Evolutionary conservation across 495 filamentous ascomycete genomes (phyloP).

Genomic region (Aspergillus affinis): DNA sequence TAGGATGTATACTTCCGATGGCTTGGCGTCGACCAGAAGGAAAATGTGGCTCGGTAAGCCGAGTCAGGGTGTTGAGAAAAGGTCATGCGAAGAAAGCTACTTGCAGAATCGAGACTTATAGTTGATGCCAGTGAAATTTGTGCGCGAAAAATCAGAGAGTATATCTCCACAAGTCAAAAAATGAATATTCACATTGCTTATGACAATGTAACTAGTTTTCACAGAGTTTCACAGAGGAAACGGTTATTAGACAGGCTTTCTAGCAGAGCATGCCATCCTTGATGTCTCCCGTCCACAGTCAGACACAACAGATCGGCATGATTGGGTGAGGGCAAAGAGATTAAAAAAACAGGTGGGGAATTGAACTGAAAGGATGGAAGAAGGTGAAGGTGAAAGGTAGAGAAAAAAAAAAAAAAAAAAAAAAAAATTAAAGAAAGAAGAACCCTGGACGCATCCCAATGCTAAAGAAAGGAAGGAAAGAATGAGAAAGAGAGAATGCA

Average conservation of each 20-base stretch:
- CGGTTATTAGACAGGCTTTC: background rate
- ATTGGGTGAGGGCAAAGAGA: conserved; percentile 3
- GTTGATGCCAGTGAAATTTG: too few species aligned
- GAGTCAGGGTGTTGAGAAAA: too few species aligned
- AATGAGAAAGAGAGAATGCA: conserved; percentile 19
- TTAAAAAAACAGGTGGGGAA: conserved; percentile 23
- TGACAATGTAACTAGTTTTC: background rate
- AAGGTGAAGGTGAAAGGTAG: conserved; percentile 21
- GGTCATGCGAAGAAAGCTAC: too few species aligned
- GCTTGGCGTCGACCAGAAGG: too few species aligned
- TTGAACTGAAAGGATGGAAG: conserved; percentile 24
- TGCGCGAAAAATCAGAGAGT: too few species aligned
- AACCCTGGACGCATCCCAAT: conserved; percentile 32
- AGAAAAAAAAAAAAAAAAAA: conserved; percentile 25
- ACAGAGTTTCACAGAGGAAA: background rate
- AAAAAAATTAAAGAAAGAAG: conserved; percentile 21
- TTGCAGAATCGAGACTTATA: too few species aligned
- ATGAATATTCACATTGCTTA: background rate
- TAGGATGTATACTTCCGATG: too few species aligned
- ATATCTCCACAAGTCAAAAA: background rate
- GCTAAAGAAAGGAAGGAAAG: conserved; percentile 23
- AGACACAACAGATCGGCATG: conserved; percentile 1
- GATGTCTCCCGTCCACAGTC: background rate
- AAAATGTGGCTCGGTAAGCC: too few species aligned
- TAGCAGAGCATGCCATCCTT: background rate